A percentile compares a stretch with the other conserved stretches of the same genome.
phyloP scores from a whole-genome alignment of 2,329 filamentous ascomycete species.

The Diplodia seriata region DNA sequence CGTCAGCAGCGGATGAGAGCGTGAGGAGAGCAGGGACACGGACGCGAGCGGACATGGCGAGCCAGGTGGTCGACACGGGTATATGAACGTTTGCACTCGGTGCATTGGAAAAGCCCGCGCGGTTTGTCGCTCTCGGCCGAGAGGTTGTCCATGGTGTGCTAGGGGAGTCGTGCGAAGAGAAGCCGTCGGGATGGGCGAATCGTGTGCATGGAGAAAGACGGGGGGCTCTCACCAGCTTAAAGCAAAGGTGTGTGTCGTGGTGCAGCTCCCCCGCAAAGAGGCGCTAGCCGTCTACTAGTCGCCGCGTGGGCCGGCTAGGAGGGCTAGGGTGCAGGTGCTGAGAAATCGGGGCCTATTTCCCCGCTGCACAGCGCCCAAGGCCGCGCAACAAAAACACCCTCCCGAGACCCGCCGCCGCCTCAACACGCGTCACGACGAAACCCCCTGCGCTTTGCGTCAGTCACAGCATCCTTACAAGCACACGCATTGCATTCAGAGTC shows the following conservation, averaged over 20 bases:
- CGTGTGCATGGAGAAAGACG: conserved; percentile 9
- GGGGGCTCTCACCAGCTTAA: conserved; percentile 18
- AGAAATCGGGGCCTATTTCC: no score
- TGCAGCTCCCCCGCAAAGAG: conserved; percentile 24
- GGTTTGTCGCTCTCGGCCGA: conserved; percentile 27
- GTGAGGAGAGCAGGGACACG: conserved; percentile 35
- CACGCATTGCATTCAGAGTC: not conserved
- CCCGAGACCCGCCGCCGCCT: not conserved
- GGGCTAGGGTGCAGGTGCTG: not conserved
- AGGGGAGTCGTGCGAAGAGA: conserved; percentile 1
- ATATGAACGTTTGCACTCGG: conserved; percentile 60
- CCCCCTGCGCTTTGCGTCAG: not conserved
- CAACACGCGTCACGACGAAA: not conserved
- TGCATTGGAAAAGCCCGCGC: conserved; percentile 54
- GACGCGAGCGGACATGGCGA: conserved; percentile 60
- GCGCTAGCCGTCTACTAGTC: not conserved
- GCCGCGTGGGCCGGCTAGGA: not conserved
- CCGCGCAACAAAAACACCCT: conserved; percentile 3
- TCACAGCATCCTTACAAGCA: not conserved
- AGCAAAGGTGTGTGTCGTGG: not conserved
- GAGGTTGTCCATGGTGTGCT: conserved; percentile 11
- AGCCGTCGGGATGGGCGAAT: conserved; percentile 2
- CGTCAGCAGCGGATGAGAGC: not conserved
- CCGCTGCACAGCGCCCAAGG: not conserved
- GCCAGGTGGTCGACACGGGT: conserved; percentile 61